Conservation (phyloP, 768 basidiomycete species). For the Wakefieldia striispora region DNA sequence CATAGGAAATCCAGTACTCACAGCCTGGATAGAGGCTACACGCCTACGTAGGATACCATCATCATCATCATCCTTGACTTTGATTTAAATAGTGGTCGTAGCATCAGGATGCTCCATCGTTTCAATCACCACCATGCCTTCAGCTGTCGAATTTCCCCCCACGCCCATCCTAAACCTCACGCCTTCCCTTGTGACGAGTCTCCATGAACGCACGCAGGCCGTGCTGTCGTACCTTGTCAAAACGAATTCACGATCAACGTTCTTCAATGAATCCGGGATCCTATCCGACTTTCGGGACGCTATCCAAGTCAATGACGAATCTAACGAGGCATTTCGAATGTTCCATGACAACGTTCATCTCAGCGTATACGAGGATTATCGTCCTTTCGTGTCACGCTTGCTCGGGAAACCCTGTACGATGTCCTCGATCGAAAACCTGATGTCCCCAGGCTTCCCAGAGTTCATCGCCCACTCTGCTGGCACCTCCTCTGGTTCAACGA, state of each 20-base stretch:
- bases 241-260: slow-evolving; percentile 17
- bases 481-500: slow-evolving; percentile 15
- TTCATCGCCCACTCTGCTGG: slow-evolving; percentile 22
- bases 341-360: slow-evolving; percentile 10
- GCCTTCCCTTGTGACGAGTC: slow-evolving; percentile 9
- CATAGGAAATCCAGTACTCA: no score
- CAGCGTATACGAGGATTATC: background rate
- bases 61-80: no score
- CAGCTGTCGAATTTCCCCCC: no score
- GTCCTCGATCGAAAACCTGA: slow-evolving; percentile 18
- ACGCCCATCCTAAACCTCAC: no score
- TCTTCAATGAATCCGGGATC: slow-evolving; percentile 13
- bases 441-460: slow-evolving; percentile 21
- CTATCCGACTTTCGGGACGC: slow-evolving; percentile 15
- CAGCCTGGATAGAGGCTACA: no score
- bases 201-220: slow-evolving; percentile 18
- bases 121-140: no score
- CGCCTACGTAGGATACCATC: no score
- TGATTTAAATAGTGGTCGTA: no score
- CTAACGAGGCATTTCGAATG: slow-evolving; percentile 1
- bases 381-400: slow-evolving; percentile 18
- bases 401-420: slow-evolving; percentile 21
- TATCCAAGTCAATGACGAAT: background rate
- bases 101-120: no score
- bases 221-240: slow-evolving; percentile 24